Percentiles rank a stretch among this genome's conserved stretches.
Conservation (phyloP, 805 yeast genomes). For the Sungouiozyma intestinalis region DNA sequence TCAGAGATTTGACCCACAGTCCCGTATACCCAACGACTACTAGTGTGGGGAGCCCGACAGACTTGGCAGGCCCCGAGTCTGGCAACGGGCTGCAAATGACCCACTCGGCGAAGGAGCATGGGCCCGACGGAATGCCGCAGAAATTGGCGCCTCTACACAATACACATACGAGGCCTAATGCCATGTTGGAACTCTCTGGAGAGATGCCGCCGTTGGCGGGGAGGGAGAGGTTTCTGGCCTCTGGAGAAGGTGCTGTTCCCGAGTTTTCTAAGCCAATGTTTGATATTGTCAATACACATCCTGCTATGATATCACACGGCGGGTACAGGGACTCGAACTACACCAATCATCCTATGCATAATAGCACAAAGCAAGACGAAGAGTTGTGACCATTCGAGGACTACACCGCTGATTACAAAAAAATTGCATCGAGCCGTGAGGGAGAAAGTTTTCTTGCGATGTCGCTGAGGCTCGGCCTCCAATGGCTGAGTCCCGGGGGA, state of each 20-base stretch:
- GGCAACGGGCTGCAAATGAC: not conserved
- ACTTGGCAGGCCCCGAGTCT: not conserved
- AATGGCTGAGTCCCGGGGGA: too few species aligned
- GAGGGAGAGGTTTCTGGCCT: not conserved
- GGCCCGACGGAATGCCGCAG: not conserved
- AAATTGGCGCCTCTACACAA: not conserved
- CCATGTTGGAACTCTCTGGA: not conserved
- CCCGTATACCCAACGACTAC: constrained; percentile 8
- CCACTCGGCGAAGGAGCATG: not conserved
- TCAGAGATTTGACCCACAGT: constrained; percentile 19
- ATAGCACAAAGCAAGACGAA: not conserved
- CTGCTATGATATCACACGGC: not conserved
- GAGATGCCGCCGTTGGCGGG: too few species aligned
- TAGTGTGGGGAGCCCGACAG: not conserved
- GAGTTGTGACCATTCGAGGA: not conserved
- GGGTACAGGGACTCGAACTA: not conserved
- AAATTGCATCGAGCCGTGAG: too few species aligned
- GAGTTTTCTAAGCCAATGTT: not conserved
- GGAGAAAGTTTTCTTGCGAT: too few species aligned
- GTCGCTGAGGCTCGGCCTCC: too few species aligned
- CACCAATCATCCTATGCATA: not conserved
- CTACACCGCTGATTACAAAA: not conserved
- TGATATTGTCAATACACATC: not conserved
- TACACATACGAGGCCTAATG: not conserved
- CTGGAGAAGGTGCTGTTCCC: not conserved